Evolutionary conservation across 2,329 filamentous ascomycete genomes (phyloP).

Genomic region (Colletotrichum sp.): DNA sequence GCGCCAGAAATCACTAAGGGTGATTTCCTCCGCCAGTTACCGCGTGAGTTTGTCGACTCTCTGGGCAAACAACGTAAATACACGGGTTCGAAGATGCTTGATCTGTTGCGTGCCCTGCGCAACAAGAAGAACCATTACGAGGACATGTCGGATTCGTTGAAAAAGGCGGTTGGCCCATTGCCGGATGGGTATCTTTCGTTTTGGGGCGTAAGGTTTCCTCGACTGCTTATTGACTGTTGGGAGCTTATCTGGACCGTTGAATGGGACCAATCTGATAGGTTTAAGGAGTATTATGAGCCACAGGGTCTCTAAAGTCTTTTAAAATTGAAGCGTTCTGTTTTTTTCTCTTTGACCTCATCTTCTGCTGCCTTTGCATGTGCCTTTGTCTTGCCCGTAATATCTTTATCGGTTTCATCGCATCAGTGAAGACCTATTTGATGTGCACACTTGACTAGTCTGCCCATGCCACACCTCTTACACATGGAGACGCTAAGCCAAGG

Average conservation of each 20-base stretch:
- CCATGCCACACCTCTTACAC: background rate
- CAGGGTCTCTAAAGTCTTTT: conserved; percentile 32
- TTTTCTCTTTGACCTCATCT: background rate
- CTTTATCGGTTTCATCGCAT: background rate
- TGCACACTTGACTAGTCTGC: background rate
- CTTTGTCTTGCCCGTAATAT: background rate
- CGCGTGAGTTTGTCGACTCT: conserved; percentile 84
- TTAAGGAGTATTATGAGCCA: conserved; percentile 73
- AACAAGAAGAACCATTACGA: conserved; percentile 99
- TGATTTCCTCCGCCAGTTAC: conserved; percentile 81
- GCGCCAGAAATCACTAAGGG: conserved; percentile 61
- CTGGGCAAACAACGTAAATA: conserved; percentile 96
- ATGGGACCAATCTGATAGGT: conserved; percentile 69
- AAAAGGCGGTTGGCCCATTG: conserved; percentile 70
- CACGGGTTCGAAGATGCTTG: conserved; percentile 80
- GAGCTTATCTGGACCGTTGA: conserved; percentile 71
- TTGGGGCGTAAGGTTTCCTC: conserved; percentile 82
- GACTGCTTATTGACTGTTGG: conserved; percentile 79
- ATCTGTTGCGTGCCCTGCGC: conserved; percentile 84
- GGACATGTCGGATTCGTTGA: conserved; percentile 86
- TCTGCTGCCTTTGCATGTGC: background rate
- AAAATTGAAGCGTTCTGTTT: background rate
- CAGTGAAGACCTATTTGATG: background rate
- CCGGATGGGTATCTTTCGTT: conserved; percentile 84
- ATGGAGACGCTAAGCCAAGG: background rate